Percentiles rank a stretch among this genome's conserved stretches.
These are phyloP conservation scores for Gigaspora rosea DNA, from an alignment of 192 early-diverging fungal genomes.

Conservation along the genomic window DNA sequence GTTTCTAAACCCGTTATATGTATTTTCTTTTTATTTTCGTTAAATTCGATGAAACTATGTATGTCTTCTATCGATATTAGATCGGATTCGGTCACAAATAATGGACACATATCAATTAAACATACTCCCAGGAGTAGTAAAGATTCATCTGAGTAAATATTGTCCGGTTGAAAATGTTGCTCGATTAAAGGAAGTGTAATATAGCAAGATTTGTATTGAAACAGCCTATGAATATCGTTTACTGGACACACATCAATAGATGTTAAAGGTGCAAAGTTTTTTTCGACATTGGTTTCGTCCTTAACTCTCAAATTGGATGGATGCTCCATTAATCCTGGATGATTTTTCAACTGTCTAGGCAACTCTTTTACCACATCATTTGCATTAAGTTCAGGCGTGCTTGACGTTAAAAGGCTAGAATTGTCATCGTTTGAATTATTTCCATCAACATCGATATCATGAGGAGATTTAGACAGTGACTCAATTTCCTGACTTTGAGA, in stretches of 20 bases:
- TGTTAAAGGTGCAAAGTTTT: too few relatives aligned
- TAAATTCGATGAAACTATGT: not conserved
- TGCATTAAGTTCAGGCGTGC: too few relatives aligned
- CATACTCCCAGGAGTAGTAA: not conserved
- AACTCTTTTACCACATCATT: too few relatives aligned
- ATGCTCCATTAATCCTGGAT: too few relatives aligned
- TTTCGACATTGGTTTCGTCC: too few relatives aligned
- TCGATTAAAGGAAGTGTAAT: not conserved
- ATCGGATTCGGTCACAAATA: not conserved
- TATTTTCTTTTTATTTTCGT: not conserved
- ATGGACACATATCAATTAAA: not conserved
- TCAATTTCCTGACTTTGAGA: conserved; percentile 44
- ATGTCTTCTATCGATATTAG: not conserved
- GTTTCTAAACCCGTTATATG: too few relatives aligned
- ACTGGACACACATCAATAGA: too few relatives aligned
- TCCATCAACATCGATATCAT: conserved; percentile 30
- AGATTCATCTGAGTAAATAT: not conserved
- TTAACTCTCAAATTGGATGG: too few relatives aligned
- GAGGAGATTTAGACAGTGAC: conserved; percentile 24
- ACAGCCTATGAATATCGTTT: not conserved
- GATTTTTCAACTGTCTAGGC: too few relatives aligned
- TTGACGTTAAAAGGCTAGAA: too few relatives aligned
- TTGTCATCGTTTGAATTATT: not conserved
- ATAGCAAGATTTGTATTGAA: not conserved
- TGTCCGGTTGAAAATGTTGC: not conserved